These are phyloP conservation scores for Corynascus novoguineensis DNA, from an alignment of 495 filamentous ascomycete genomes.

Conservation along the genomic window DNA sequence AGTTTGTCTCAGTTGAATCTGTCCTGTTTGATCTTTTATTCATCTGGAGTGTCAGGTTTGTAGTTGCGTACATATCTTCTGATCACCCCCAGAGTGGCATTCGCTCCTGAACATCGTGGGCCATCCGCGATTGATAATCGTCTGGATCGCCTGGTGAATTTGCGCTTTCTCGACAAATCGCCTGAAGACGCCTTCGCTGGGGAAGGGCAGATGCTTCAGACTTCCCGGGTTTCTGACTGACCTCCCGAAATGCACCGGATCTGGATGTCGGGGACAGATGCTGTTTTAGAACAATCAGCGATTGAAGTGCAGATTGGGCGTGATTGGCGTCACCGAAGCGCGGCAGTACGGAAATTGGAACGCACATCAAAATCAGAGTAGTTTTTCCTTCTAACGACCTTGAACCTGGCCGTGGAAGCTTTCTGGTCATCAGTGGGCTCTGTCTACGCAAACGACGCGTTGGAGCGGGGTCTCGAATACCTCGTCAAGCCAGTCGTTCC, in stretches of 20 bases:
- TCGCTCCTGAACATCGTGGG: neutral
- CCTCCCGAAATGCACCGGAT: neutral
- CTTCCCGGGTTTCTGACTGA: neutral
- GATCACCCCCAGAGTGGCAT: neutral
- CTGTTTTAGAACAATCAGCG: neutral
- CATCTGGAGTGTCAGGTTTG: neutral
- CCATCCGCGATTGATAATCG: neutral
- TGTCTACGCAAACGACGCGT: too few species aligned
- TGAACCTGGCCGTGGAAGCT: neutral
- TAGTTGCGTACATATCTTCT: neutral
- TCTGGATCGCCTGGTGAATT: neutral
- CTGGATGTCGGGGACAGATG: neutral
- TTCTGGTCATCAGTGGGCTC: neutral
- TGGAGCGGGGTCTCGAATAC: neutral
- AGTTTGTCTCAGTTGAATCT: too few species aligned
- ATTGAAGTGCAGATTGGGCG: neutral
- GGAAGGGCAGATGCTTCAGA: neutral
- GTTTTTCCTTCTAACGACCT: neutral
- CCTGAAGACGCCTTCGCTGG: neutral
- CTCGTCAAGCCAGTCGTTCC: neutral
- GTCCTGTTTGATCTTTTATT: too few species aligned
- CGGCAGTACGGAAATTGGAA: too few species aligned
- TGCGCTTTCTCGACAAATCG: neutral
- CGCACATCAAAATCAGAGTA: neutral
- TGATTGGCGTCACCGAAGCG: neutral